Evolutionary conservation across 495 filamentous ascomycete species (phyloP), one percentile per base, ranked within the genome.

Genomic region (Entonaema liquescens): DNA sequence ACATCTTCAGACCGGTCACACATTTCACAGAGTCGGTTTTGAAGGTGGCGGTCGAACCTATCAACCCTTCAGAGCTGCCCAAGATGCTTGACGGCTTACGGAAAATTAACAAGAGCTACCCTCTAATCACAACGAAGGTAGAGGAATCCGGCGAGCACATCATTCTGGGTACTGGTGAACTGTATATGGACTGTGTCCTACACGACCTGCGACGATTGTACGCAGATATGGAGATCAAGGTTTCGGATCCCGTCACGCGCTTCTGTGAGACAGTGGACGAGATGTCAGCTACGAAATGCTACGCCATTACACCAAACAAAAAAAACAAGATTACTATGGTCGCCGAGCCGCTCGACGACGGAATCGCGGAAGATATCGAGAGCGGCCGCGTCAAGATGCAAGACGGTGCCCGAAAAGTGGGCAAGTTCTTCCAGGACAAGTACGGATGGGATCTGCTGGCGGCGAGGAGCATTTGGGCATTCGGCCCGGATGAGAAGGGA

Each of bases 241-340:
- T 99, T 52, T 99, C 95, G 9, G 95, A 99, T 75, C 95, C 95
- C 5, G 96, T 98, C 19, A 98, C 96, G 25, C 88, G 95, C 29
- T 99, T 99, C 84, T 96, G 93, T 79, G 95, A 99, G 82, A 99
- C 95, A 2, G 93, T 97, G n/a, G 93, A 96, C 55, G 96, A 98
- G 77, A 96, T 93, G 56, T 97, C 93, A 19, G 94, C 95, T 28
- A 97, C 97, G 64, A 98, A 98, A 83, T 98, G 95, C 78, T 98
- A 97, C 79, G 94, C 95, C 11, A 87, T 97, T 71, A 99, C 95
- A 3, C 95, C 95, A 6, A 99, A 99, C 80, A 98, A 99, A 78
- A 97, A 97, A 81, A 99, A 98, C 81, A 98, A 97, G 79, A 92
- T 99, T 77, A 99, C 95, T 53, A 97, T 98, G 93, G 91, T 97